Evolutionary conservation across 345 rosid species (phyloP).

Genomic region (Jatropha curcas): DNA sequence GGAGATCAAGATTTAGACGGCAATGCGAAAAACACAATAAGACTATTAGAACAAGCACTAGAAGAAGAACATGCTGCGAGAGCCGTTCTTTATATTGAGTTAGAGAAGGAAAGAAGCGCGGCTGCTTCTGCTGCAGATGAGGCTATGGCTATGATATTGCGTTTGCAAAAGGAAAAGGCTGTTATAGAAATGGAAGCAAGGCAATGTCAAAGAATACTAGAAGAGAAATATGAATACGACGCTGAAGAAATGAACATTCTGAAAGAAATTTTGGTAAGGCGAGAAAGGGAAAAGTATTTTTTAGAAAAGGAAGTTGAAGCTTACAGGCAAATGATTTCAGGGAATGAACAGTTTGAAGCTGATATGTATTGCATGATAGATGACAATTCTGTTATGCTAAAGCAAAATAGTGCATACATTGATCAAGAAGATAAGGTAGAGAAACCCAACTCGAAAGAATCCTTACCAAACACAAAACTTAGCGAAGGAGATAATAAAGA

Average conservation of each 20-base stretch:
- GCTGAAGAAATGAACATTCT: conserved; percentile 82
- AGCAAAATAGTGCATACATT: conserved; percentile 21
- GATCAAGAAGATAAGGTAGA: conserved; percentile 27
- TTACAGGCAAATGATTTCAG: conserved; percentile 47
- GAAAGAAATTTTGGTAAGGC: conserved; percentile 71
- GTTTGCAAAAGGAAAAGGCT: conserved; percentile 81
- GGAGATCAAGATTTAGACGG: conserved; percentile 31
- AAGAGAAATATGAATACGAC: conserved; percentile 74
- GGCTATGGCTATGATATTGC: conserved; percentile 87
- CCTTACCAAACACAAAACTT: background rate
- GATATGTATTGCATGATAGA: conserved; percentile 15
- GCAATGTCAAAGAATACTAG: conserved; percentile 80
- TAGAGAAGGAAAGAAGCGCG: conserved; percentile 83
- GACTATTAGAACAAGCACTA: conserved; percentile 50
- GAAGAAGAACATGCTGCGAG: conserved; percentile 51
- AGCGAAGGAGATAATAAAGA: background rate
- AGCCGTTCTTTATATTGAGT: conserved; percentile 52
- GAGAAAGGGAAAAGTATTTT: conserved; percentile 71
- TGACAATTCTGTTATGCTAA: conserved; percentile 20
- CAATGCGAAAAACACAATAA: conserved; percentile 32
- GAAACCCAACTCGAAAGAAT: conserved; percentile 4
- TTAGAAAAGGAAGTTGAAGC: conserved; percentile 78
- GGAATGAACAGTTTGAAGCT: conserved; percentile 33
- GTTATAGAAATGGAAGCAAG: conserved; percentile 77
- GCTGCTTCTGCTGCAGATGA: conserved; percentile 89